These are phyloP conservation scores for Sporisorium exsertum DNA, from an alignment of 1,284 basidiomycete species.

Conservation along the genomic window DNA sequence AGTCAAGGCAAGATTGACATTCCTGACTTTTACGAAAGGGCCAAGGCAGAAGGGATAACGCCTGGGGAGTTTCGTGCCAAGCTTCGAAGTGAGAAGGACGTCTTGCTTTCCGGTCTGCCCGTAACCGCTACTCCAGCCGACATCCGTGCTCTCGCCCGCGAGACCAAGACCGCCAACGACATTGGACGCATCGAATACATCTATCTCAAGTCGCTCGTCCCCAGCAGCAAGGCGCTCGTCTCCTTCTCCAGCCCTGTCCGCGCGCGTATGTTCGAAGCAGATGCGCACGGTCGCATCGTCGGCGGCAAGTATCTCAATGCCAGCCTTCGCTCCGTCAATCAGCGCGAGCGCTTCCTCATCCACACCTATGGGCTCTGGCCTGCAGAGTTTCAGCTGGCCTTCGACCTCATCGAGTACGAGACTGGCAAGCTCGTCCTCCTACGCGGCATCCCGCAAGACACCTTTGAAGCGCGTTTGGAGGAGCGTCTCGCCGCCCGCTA, in stretches of 20 bases:
- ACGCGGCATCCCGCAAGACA: conserved; percentile 47
- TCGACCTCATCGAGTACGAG: conserved; percentile 50
- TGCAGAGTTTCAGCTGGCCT: conserved; percentile 15
- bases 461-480: conserved; percentile 49
- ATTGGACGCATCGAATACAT: conserved; percentile 39
- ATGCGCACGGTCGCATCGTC: conserved; percentile 21
- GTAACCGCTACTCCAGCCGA: conserved; percentile 35
- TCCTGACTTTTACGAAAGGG: background rate
- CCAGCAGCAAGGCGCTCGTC: conserved; percentile 30
- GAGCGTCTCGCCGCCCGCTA: conserved; percentile 48
- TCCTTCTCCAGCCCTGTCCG: conserved; percentile 19
- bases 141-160: conserved; percentile 24
- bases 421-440: conserved; percentile 49
- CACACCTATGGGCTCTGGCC: conserved; percentile 23
- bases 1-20: background rate
- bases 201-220: conserved; percentile 21
- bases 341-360: conserved; percentile 2
- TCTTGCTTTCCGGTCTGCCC: conserved; percentile 33
- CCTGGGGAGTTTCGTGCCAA: background rate
- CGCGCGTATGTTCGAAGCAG: conserved; percentile 21
- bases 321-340: background rate
- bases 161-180: conserved; percentile 23
- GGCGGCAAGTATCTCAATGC: conserved; percentile 34
- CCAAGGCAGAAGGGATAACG: conserved; percentile 1
- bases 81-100: conserved; percentile 11